These are phyloP conservation scores for Talaromyces sp. DNA, from an alignment of 2,329 filamentous ascomycete genomes.

Conservation along the genomic window DNA sequence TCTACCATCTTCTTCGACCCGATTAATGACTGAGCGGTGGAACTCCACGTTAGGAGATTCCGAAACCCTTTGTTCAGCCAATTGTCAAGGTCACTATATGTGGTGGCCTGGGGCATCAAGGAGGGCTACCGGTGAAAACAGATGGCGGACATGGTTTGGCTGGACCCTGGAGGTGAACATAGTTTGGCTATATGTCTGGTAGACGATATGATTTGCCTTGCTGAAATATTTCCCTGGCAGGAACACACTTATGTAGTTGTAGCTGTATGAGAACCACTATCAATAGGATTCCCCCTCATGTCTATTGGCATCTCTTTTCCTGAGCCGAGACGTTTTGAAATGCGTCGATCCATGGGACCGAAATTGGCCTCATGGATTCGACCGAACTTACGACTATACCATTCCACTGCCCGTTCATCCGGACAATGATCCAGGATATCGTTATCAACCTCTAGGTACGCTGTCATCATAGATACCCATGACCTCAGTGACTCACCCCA, in stretches of 20 bases:
- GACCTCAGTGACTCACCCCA: constrained; percentile 21
- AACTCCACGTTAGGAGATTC: no score
- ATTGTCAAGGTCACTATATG: no score
- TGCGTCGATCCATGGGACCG: constrained; percentile 19
- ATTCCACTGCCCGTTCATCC: constrained; percentile 23
- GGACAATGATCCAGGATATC: constrained; percentile 22
- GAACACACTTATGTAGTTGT: neutral
- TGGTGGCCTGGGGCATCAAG: neutral
- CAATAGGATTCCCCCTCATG: constrained; percentile 22
- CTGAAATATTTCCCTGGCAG: neutral
- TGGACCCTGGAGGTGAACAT: no score
- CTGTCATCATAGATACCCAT: constrained; percentile 24
- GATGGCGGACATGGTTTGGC: no score
- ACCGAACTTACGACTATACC: constrained; percentile 27
- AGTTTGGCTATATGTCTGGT: no score
- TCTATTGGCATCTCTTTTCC: constrained; percentile 23
- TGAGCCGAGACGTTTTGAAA: constrained; percentile 24
- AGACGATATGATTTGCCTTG: neutral
- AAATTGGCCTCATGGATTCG: constrained; percentile 22
- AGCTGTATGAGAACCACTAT: neutral
- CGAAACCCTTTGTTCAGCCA: no score
- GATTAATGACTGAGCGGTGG: no score
- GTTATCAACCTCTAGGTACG: constrained; percentile 25
- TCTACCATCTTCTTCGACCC: no score
- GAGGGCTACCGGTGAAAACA: neutral